These are phyloP conservation scores for Nicotiana undulata DNA, from an alignment of 257 asterid species.

Conservation along the genomic window DNA sequence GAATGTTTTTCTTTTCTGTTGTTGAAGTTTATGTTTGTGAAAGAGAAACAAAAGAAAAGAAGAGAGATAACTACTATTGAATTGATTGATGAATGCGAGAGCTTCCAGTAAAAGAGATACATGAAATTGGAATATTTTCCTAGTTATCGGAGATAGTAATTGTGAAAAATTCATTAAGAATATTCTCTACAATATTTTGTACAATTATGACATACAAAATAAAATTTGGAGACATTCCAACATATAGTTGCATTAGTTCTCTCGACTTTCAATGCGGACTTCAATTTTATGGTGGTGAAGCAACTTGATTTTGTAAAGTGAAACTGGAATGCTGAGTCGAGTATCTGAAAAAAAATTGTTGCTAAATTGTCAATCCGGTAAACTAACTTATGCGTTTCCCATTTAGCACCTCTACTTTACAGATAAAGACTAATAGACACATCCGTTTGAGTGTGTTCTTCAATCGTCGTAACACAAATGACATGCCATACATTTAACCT, in stretches of 20 bases:
- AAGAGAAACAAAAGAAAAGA: neutral
- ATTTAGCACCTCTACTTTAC: too few species aligned
- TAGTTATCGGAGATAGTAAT: neutral
- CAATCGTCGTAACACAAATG: too few species aligned
- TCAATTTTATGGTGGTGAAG: neutral
- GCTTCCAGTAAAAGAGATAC: neutral
- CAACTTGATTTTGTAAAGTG: neutral
- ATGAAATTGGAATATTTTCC: neutral
- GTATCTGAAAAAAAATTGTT: neutral
- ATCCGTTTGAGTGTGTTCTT: too few species aligned
- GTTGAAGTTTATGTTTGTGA: neutral
- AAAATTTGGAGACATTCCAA: neutral
- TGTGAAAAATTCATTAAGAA: neutral
- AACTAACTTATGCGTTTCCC: too few species aligned
- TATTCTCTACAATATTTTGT: neutral
- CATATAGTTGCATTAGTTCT: neutral
- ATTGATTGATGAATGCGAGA: neutral
- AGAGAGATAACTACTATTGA: neutral
- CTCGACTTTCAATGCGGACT: neutral
- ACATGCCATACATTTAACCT: too few species aligned
- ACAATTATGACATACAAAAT: neutral
- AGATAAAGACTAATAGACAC: too few species aligned
- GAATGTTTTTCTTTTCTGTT: neutral
- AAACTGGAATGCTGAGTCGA: neutral
- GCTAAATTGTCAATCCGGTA: neutral